Evolutionary conservation across 495 filamentous ascomycete genomes (phyloP).

Genomic region (Talaromyces liani): DNA sequence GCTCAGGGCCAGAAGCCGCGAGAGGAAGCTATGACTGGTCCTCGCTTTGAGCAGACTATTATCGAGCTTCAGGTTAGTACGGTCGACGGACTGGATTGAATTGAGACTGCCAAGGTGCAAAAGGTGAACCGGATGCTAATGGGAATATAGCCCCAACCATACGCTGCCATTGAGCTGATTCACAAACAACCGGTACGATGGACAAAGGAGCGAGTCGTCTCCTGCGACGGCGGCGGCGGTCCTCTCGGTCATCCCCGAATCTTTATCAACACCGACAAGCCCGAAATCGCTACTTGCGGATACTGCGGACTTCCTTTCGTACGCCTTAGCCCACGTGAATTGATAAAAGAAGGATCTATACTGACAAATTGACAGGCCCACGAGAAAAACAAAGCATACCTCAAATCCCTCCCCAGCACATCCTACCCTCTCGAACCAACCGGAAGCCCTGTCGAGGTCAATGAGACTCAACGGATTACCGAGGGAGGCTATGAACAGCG

Average conservation of each 20-base stretch:
- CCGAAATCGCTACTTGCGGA: slow-evolving; percentile 78
- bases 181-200: slow-evolving; percentile 92
- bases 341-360: background rate
- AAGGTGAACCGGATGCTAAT: background rate
- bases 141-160: slow-evolving; percentile 63
- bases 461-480: slow-evolving; percentile 46
- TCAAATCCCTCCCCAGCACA: slow-evolving; percentile 71
- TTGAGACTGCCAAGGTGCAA: background rate
- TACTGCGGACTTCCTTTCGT: slow-evolving; percentile 97
- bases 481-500: slow-evolving; percentile 45
- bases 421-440: slow-evolving; percentile 63
- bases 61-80: slow-evolving; percentile 76
- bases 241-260: slow-evolving; percentile 85
- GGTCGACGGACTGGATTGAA: background rate
- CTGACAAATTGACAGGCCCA: slow-evolving; percentile 55
- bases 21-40: slow-evolving; percentile 77
- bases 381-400: slow-evolving; percentile 72
- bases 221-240: slow-evolving; percentile 91
- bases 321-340: slow-evolving; percentile 30
- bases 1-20: slow-evolving; percentile 74
- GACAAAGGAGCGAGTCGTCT: slow-evolving; percentile 71
- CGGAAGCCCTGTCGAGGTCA: slow-evolving; percentile 43
- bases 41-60: slow-evolving; percentile 93
- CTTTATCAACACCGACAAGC: slow-evolving; percentile 97
- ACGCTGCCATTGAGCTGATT: slow-evolving; percentile 88